Conservation (phyloP, 345 rosid species). For the Raphanus sativus region DNA sequence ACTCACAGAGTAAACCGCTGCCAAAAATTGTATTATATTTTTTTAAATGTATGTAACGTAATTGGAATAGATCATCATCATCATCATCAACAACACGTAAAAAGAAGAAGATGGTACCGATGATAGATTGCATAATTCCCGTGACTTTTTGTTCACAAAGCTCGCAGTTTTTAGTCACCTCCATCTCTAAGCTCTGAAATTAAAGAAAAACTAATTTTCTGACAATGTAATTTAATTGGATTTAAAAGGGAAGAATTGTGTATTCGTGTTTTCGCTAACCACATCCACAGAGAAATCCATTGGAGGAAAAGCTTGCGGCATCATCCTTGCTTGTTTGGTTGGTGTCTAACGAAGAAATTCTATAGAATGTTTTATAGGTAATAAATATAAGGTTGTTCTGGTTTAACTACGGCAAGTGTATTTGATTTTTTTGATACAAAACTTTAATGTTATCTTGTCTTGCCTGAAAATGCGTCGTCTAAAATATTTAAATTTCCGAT, state of each 20-base stretch:
- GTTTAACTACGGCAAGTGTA: background rate
- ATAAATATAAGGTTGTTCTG: background rate
- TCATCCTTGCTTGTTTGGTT: background rate
- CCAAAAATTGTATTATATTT: background rate
- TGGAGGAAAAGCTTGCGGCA: background rate
- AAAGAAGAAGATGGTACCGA: background rate
- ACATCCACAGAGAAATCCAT: constrained; percentile 21
- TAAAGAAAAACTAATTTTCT: too few relatives aligned
- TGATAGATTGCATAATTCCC: constrained; percentile 23
- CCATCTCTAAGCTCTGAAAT: constrained; percentile 31
- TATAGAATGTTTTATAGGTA: background rate
- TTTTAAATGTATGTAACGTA: background rate
- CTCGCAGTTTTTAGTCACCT: constrained; percentile 26
- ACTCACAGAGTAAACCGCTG: constrained; percentile 24
- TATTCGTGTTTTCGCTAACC: constrained; percentile 20
- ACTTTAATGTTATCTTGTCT: background rate
- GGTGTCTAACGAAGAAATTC: background rate
- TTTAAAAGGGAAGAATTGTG: background rate
- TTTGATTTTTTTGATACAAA: background rate
- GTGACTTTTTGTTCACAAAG: constrained; percentile 21
- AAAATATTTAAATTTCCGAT: background rate
- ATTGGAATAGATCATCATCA: background rate
- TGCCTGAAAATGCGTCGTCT: constrained; percentile 3
- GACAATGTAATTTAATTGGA: background rate
- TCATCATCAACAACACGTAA: background rate